Conservation (phyloP, 2,329 filamentous ascomycete species). For the Lojkania enalia region DNA sequence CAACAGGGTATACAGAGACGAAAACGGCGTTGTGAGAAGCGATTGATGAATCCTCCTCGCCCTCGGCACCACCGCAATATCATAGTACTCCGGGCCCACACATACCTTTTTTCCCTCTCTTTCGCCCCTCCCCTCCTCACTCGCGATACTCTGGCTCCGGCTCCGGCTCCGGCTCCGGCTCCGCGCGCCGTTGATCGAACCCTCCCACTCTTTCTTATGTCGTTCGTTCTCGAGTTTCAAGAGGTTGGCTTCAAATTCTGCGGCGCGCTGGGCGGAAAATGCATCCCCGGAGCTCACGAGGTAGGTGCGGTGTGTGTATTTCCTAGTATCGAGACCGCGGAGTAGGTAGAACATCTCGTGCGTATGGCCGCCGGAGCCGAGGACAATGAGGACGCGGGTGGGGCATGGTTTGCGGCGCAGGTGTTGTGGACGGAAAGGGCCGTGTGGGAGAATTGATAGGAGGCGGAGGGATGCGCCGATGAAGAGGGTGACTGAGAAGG, state of each 20-base stretch:
- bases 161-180: neutral
- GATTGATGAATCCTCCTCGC: slow-evolving; percentile 83
- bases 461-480: slow-evolving; percentile 44
- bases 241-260: slow-evolving; percentile 62
- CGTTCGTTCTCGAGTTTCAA: slow-evolving; percentile 17
- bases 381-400: slow-evolving; percentile 73
- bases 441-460: slow-evolving; percentile 43
- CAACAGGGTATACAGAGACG: slow-evolving; percentile 66
- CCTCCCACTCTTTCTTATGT: neutral
- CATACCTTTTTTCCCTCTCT: slow-evolving; percentile 11
- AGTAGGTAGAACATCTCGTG: slow-evolving; percentile 92
- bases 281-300: slow-evolving; percentile 76
- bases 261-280: slow-evolving; percentile 67
- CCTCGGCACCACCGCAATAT: slow-evolving; percentile 70
- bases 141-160: neutral
- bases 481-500: slow-evolving; percentile 39
- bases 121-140: slow-evolving; percentile 3
- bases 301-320: slow-evolving; percentile 72
- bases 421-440: slow-evolving; percentile 22
- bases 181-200: neutral
- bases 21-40: slow-evolving; percentile 71
- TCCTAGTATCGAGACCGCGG: slow-evolving; percentile 53
- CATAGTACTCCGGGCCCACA: slow-evolving; percentile 53
- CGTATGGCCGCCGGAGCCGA: slow-evolving; percentile 93
- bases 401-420: slow-evolving; percentile 36